phyloP scores from a whole-genome alignment of 2,329 filamentous ascomycete genomes.

The Xylaria polymorpha region DNA sequence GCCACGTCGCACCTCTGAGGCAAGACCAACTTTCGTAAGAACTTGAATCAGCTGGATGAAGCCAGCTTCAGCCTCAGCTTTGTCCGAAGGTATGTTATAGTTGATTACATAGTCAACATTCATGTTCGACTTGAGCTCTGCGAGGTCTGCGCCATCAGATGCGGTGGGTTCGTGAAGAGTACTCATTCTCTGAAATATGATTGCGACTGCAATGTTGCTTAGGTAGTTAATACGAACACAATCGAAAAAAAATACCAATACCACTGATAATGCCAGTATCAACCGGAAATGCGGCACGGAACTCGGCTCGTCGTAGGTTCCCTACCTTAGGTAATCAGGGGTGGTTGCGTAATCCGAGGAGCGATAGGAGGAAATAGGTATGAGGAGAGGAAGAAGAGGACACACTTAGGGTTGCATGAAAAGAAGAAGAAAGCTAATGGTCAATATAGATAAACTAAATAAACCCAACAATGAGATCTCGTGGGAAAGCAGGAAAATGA shows the following conservation, averaged over 20 bases:
- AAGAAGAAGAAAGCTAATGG: background rate
- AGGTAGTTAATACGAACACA: background rate
- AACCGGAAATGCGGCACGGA: constrained; percentile 4
- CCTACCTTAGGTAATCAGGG: background rate
- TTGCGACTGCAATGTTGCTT: constrained; percentile 1
- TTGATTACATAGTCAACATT: constrained; percentile 90
- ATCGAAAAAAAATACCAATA: constrained; percentile 1
- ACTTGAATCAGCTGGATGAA: constrained; percentile 83
- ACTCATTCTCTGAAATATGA: constrained; percentile 42
- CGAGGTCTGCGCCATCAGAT: constrained; percentile 45
- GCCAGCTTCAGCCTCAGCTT: constrained; percentile 74
- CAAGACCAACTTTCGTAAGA: constrained; percentile 82
- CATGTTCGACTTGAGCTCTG: constrained; percentile 48
- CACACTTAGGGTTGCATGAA: background rate
- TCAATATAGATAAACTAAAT: background rate
- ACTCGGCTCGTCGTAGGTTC: background rate
- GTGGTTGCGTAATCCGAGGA: background rate
- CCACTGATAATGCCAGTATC: background rate
- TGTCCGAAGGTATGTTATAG: constrained; percentile 76
- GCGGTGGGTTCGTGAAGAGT: constrained; percentile 44
- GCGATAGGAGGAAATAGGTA: background rate
- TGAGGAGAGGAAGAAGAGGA: background rate
- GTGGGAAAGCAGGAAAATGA: constrained; percentile 17
- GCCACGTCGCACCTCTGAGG: constrained; percentile 87
- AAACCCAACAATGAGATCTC: background rate